A percentile compares a stretch with the other conserved stretches of the same genome.
Conservation (phyloP, 257 asterid genomes). For the Verbena officinalis region DNA sequence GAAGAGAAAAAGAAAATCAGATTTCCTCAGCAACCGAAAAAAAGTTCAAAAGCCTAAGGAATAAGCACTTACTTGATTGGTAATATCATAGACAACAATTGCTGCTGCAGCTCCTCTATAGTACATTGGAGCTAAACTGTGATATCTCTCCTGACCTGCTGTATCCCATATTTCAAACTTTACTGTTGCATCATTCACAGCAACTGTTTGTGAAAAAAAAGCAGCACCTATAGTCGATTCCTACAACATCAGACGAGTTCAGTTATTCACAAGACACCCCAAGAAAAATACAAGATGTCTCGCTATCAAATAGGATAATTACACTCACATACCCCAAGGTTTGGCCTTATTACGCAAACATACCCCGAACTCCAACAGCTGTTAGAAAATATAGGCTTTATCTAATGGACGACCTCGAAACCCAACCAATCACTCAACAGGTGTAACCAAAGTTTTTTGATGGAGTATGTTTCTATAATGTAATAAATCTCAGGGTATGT, state of each 20-base stretch:
- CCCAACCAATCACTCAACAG: too few relatives aligned
- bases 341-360: too few relatives aligned
- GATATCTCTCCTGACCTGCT: conserved; percentile 94
- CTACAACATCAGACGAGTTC: conserved; percentile 40
- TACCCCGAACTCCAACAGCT: too few relatives aligned
- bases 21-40: too few relatives aligned
- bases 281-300: not conserved
- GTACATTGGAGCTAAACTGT: conserved; percentile 92
- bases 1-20: conserved; percentile 1
- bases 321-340: too few relatives aligned
- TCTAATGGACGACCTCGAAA: too few relatives aligned
- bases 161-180: conserved; percentile 95
- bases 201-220: conserved; percentile 82
- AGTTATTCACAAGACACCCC: conserved; percentile 18
- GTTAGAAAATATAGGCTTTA: too few relatives aligned
- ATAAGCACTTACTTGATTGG: conserved; percentile 58
- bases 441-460: too few relatives aligned
- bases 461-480: too few relatives aligned
- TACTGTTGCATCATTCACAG: conserved; percentile 79
- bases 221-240: conserved; percentile 95
- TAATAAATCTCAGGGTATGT: too few relatives aligned
- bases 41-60: too few relatives aligned
- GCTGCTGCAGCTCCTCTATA: conserved; percentile 96
- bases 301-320: conserved; percentile 4
- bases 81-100: conserved; percentile 72